phyloP scores from a whole-genome alignment of 768 basidiomycete species.

The Russula sp. region DNA sequence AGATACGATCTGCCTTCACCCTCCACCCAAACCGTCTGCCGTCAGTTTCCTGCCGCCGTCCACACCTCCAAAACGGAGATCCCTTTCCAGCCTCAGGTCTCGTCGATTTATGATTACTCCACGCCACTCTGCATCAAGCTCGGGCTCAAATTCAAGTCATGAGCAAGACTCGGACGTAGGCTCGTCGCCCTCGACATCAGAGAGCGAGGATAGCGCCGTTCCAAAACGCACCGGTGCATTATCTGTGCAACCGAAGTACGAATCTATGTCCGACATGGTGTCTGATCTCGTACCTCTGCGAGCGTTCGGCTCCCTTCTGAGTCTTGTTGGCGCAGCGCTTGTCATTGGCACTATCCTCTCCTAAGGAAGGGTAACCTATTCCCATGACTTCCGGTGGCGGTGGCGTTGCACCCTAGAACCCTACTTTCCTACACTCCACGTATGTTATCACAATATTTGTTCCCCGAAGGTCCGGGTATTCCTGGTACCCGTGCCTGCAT shows the following conservation, averaged over 20 bases:
- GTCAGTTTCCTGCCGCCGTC: slow-evolving; percentile 11
- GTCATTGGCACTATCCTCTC: slow-evolving; percentile 30
- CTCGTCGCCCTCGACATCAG: slow-evolving; percentile 26
- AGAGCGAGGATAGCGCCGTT: slow-evolving; percentile 17
- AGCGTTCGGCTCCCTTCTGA: slow-evolving; percentile 28
- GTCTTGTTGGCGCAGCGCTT: slow-evolving; percentile 27
- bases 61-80: slow-evolving; percentile 9
- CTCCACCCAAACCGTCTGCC: slow-evolving; percentile 13
- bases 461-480: background rate
- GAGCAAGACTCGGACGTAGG: slow-evolving; percentile 22
- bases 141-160: slow-evolving; percentile 23
- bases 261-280: slow-evolving; percentile 21
- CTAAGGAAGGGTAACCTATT: slow-evolving; percentile 1
- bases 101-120: slow-evolving; percentile 11
- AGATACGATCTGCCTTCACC: slow-evolving; percentile 29
- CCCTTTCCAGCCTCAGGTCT: slow-evolving; percentile 5
- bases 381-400: background rate
- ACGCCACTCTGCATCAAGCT: slow-evolving; percentile 8
- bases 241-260: slow-evolving; percentile 22
- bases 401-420: slow-evolving; percentile 5
- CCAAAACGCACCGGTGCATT: slow-evolving; percentile 14
- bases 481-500: background rate
- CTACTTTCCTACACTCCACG: background rate
- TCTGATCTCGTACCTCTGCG: slow-evolving; percentile 24
- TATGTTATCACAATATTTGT: background rate